These are phyloP conservation scores for Vigna reflexopilosa DNA, from an alignment of 306 rosid species.

Conservation along the genomic window DNA sequence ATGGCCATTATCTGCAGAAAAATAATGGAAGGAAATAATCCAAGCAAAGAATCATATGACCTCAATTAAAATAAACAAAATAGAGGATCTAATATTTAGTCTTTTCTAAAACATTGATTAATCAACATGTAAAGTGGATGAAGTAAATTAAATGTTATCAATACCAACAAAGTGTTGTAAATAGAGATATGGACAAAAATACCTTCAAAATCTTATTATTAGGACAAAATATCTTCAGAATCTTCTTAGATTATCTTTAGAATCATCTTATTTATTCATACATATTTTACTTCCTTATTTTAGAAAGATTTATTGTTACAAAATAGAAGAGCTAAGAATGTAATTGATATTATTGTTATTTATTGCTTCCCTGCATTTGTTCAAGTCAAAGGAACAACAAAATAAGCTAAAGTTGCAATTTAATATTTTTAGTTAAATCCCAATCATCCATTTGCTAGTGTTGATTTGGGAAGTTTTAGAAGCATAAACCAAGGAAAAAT, in stretches of 20 bases:
- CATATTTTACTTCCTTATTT: too few species aligned
- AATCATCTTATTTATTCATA: too few species aligned
- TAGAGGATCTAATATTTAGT: slow-evolving; percentile 3
- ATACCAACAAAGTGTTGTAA: not conserved
- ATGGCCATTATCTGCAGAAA: slow-evolving; percentile 82
- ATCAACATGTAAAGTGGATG: not conserved
- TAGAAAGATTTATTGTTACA: too few species aligned
- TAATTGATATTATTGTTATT: too few species aligned
- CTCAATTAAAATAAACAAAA: slow-evolving; percentile 22
- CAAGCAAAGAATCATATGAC: slow-evolving; percentile 1
- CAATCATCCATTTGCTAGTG: slow-evolving; percentile 24
- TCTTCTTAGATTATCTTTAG: too few species aligned
- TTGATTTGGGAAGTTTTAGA: slow-evolving; percentile 15
- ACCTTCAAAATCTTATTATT: too few species aligned
- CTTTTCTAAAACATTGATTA: not conserved
- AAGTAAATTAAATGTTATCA: slow-evolving; percentile 5
- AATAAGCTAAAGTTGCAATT: not conserved
- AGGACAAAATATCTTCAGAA: too few species aligned
- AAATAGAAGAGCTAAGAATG: too few species aligned
- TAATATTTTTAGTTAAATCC: not conserved
- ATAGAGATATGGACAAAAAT: too few species aligned
- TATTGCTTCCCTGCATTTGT: too few species aligned
- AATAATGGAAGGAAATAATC: slow-evolving; percentile 38
- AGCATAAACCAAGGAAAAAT: slow-evolving; percentile 1
- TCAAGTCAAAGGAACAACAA: not conserved